A percentile compares a stretch with the other conserved stretches of the same genome.
Conservation (phyloP, 148 eudicot species). For the Vaccinium corymbosum region DNA sequence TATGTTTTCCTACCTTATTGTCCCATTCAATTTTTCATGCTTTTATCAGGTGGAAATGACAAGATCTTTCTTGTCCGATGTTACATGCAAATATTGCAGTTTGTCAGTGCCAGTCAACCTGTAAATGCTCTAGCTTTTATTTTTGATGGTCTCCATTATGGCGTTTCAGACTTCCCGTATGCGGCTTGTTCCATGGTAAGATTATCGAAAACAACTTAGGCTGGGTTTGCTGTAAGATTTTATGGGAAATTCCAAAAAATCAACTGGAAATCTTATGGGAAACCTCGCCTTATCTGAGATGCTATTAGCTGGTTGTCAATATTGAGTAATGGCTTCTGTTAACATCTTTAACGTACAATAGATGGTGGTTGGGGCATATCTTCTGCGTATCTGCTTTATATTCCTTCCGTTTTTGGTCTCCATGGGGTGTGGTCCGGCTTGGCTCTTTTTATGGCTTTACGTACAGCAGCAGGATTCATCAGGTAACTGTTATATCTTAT, state of each 20-base stretch:
- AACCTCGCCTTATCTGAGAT: neutral
- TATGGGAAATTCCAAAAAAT: no score
- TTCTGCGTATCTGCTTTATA: slow-evolving; percentile 60
- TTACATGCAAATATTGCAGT: slow-evolving; percentile 40
- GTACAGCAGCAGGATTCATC: slow-evolving; percentile 65
- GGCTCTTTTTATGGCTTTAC: slow-evolving; percentile 80
- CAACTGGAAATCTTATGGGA: no score
- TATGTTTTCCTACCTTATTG: slow-evolving; percentile 20
- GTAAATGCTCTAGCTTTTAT: slow-evolving; percentile 84
- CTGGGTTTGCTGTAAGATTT: no score
- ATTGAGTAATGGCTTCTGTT: neutral
- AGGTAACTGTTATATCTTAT: slow-evolving; percentile 38
- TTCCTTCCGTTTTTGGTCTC: slow-evolving; percentile 63
- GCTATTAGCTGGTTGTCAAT: neutral
- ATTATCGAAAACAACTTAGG: neutral
- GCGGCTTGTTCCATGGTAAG: slow-evolving; percentile 86
- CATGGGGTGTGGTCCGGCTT: slow-evolving; percentile 89
- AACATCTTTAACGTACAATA: slow-evolving; percentile 20
- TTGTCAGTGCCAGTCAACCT: slow-evolving; percentile 93
- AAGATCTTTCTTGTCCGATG: neutral
- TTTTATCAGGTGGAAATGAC: neutral
- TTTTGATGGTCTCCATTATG: slow-evolving; percentile 87
- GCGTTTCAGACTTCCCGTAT: slow-evolving; percentile 83
- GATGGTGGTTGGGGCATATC: slow-evolving; percentile 82
- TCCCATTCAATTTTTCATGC: neutral